These are phyloP conservation scores for Withania somnifera DNA, from an alignment of 305 asterid species.

Conservation along the genomic window DNA sequence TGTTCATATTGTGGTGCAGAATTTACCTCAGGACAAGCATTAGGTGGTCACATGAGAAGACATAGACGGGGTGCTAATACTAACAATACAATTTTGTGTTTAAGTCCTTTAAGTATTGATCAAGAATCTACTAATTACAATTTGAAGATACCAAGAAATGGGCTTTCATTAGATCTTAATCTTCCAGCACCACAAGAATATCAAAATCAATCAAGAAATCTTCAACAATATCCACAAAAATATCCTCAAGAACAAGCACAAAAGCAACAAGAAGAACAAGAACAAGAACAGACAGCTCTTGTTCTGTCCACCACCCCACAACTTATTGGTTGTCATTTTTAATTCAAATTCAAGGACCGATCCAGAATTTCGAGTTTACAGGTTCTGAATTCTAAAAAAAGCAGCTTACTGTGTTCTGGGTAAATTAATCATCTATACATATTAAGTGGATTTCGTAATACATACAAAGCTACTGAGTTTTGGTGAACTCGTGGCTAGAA, in stretches of 20 bases:
- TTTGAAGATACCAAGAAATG: conserved; percentile 17
- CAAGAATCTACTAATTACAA: not conserved
- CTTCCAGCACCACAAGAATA: conserved; percentile 67
- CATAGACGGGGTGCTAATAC: conserved; percentile 31
- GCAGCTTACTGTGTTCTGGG: not conserved
- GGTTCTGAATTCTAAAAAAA: not conserved
- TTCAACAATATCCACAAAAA: conserved; percentile 9
- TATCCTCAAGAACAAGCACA: conserved; percentile 12
- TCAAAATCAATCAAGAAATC: conserved; percentile 13
- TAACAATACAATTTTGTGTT: conserved; percentile 15
- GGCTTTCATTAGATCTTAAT: conserved; percentile 58
- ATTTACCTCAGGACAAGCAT: conserved; percentile 48
- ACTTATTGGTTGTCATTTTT: conserved; percentile 48
- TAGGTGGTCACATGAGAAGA: conserved; percentile 62
- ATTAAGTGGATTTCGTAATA: too few species aligned
- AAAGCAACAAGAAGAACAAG: conserved; percentile 2
- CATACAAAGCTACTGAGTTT: too few species aligned
- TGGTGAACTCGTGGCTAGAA: too few species aligned
- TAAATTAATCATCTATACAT: not conserved
- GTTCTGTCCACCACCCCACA: conserved; percentile 30
- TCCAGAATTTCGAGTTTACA: not conserved
- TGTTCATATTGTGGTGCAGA: conserved; percentile 49
- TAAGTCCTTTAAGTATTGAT: conserved; percentile 16
- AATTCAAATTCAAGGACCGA: not conserved
- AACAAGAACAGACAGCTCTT: conserved; percentile 15